These are phyloP conservation scores for Corinectria fuckeliana DNA, from an alignment of 2,329 filamentous ascomycete genomes.

Conservation along the genomic window DNA sequence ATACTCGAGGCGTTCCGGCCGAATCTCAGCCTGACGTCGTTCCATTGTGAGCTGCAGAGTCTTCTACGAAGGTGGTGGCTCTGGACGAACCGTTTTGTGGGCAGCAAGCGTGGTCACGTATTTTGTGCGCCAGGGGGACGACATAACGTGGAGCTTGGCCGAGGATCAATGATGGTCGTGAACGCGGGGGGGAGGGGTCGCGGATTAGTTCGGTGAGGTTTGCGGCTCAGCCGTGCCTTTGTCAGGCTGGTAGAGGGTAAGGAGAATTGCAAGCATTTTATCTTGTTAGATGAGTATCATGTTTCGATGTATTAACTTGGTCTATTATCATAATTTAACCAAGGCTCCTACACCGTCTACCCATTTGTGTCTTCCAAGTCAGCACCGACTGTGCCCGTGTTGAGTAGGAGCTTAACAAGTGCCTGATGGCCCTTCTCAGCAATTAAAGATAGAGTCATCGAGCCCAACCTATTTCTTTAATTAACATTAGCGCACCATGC, in stretches of 20 bases:
- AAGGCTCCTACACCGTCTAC: too few relatives aligned
- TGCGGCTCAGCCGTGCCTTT: background rate
- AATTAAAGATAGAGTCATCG: too few relatives aligned
- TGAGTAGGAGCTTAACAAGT: too few relatives aligned
- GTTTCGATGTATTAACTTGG: background rate
- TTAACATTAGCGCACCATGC: too few relatives aligned
- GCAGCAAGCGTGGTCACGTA: constrained; percentile 1
- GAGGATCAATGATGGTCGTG: background rate
- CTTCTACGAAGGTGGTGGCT: background rate
- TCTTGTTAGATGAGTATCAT: background rate
- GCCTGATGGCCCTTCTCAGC: too few relatives aligned
- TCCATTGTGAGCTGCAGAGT: background rate
- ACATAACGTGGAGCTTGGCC: background rate
- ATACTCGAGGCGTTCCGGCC: background rate
- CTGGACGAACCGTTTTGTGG: constrained; percentile 1
- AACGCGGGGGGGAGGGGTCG: too few relatives aligned
- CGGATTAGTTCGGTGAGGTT: background rate
- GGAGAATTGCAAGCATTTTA: background rate
- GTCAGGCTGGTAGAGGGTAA: background rate
- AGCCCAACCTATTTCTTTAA: too few relatives aligned
- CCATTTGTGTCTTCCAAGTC: too few relatives aligned
- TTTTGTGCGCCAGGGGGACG: background rate
- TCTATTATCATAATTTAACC: too few relatives aligned
- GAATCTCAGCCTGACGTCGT: background rate
- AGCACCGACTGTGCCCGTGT: too few relatives aligned